Evolutionary conservation across 2,329 filamentous ascomycete genomes (phyloP), one percentile per base, ranked within the genome.

Genomic region (Emmonsiellopsis sp.): DNA sequence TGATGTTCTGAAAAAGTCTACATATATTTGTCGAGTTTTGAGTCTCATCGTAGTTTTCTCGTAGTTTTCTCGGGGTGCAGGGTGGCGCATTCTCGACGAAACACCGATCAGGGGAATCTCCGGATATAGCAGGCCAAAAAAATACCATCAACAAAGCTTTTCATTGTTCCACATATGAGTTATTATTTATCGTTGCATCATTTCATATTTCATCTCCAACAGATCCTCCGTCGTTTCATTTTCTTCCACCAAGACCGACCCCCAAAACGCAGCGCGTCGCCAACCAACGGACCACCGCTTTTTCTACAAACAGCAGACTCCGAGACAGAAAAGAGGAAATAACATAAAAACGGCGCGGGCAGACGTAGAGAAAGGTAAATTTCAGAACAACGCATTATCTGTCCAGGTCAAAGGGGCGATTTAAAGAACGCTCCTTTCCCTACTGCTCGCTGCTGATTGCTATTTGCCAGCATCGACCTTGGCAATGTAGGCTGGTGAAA

Each of bases 401-500:
- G 31, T 47, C 35, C 11, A 6, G 1, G 20, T 34, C 31, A 47
- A 47, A 20, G 11, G 10, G 26, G 11, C 5, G 43, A 7, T 13
- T 48, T 38, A 48, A 31, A 48, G 45, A 34, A 48, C 45, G 45
- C 45, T 38, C 38, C 34, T 48, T 38, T 48, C 45, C 45, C 15
- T 26, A 26, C 45, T 48, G 45, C 45, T 48, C 31, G 45, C 45
- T 48, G 45, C 10, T 69, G 61, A 68, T 70, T 69, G 63, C 63
- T 71, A 73, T 63, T 58, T 55, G 51, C 51, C 66, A 62, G 71
- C 69, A 67, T 91, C 87, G 61, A 86, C 84, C 81, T 88, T 87
- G 75, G 86, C 79, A 67, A 91, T 81, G 80, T 90, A 86, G 76
- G 80, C 79, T 72, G 83, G n/a, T 72, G 30, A 40, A 8, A 15